Evolutionary conservation across 139 green algal genomes (phyloP), one percentile per base, ranked within the genome.

Genomic region (Diplosphaera chodatii): DNA sequence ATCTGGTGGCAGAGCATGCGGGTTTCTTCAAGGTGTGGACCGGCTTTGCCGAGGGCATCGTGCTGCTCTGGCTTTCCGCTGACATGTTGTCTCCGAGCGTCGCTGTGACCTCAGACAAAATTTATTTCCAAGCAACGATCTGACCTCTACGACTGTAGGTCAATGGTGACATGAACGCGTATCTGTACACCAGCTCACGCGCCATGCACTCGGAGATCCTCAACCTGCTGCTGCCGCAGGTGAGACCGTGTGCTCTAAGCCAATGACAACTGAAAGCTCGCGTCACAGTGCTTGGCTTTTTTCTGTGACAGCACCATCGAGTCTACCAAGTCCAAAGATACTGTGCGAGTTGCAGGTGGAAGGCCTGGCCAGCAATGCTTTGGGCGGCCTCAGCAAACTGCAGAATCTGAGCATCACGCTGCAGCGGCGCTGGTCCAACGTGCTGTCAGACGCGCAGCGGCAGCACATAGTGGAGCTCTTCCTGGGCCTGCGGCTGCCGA

Each of bases 101-200:
- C n/a, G n/a, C n/a, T n/a, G n/a, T n/a, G n/a, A n/a, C n/a, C n/a
- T n/a, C n/a, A n/a, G n/a, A n/a, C n/a, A n/a, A n/a, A n/a, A n/a
- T n/a, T n/a, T n/a, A n/a, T n/a, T n/a, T n/a, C n/a, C n/a, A n/a
- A n/a, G n/a, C n/a, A n/a, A n/a, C n/a, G n/a, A n/a, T n/a, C n/a
- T n/a, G n/a, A n/a, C n/a, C n/a, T n/a, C n/a, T n/a, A n/a, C n/a
- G n/a, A 10, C 37, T 96, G 73, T 75, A 94, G 5, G 82, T 91
- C 56, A 94, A 96, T 59, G 95, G 95, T 10, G 95, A 99, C 86
- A 83, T 97, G 71, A 90, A 96, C 71, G 93, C 92, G 8, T 92
- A 86, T 77, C 83, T 98, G 55, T 99, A 99, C 84, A 99, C 95
- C 27, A 84, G 76, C 56, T 83, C 75, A 1, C 84, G 88, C 29